A percentile compares a stretch with the other conserved stretches of the same genome.
Evolutionary conservation across 345 rosid genomes (phyloP).

Genomic region (Arabidopsis thaliana): TAIR10.1 NC_003074.8:9963501-9964000

Average conservation of each 20-base stretch:
- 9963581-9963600: conserved; percentile 98
- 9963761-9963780: conserved; percentile 90
- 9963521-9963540: conserved; percentile 82
- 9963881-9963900: conserved; percentile 55
- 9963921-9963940: neutral
- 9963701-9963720: conserved; percentile 72
- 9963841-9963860: conserved; percentile 91
- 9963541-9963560: conserved; percentile 85
- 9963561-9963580: conserved; percentile 93
- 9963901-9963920: conserved; percentile 8
- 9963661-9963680: neutral
- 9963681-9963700: neutral
- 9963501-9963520: neutral
- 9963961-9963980: conserved; percentile 6
- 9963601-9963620: conserved; percentile 87
- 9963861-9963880: conserved; percentile 85
- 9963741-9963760: conserved; percentile 85
- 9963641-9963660: neutral
- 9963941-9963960: conserved; percentile 5
- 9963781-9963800: conserved; percentile 84
- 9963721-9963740: conserved; percentile 92
- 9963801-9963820: conserved; percentile 75
- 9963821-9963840: conserved; percentile 79
- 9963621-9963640: conserved; percentile 68
- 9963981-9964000: neutral